phyloP scores from a whole-genome alignment of 495 filamentous ascomycete species.

The Tuber magnatum region DNA sequence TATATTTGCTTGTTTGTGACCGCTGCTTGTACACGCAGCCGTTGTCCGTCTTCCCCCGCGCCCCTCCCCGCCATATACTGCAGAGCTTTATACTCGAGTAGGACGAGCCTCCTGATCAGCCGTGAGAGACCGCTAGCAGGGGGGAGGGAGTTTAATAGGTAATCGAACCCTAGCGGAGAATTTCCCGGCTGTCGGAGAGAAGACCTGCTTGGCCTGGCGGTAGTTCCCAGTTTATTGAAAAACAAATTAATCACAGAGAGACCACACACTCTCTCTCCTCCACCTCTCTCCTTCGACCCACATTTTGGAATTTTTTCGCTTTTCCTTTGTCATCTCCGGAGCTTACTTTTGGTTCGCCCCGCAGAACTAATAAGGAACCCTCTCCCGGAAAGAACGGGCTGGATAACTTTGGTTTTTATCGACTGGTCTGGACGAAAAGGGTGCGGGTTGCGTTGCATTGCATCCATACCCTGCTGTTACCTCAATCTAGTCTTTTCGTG shows the following conservation, averaged over 20 bases:
- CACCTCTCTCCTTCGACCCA: not conserved
- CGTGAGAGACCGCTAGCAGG: conserved; percentile 17
- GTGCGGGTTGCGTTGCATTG: conserved; percentile 14
- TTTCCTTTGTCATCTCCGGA: conserved; percentile 11
- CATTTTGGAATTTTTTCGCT: not conserved
- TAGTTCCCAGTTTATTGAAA: conserved; percentile 14
- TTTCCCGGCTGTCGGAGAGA: conserved; percentile 34
- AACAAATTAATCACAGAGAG: conserved; percentile 13
- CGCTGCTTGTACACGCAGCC: not conserved
- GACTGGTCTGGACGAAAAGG: conserved; percentile 5
- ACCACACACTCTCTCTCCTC: not conserved
- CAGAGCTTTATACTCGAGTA: conserved; percentile 15
- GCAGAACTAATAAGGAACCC: conserved; percentile 27
- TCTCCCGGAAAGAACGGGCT: conserved; percentile 16
- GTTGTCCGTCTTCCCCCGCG: not conserved
- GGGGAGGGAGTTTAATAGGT: conserved; percentile 21
- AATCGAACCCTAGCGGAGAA: conserved; percentile 35
- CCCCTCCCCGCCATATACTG: conserved; percentile 30
- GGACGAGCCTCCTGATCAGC: conserved; percentile 32
- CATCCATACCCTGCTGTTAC: not conserved
- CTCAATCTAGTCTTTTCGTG: not conserved
- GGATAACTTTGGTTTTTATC: conserved; percentile 15
- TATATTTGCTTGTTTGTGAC: conserved; percentile 19
- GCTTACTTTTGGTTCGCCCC: conserved; percentile 23
- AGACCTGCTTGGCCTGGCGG: conserved; percentile 18